Conservation (phyloP, 2,329 filamentous ascomycete genomes). For the Alternaria sp. region DNA sequence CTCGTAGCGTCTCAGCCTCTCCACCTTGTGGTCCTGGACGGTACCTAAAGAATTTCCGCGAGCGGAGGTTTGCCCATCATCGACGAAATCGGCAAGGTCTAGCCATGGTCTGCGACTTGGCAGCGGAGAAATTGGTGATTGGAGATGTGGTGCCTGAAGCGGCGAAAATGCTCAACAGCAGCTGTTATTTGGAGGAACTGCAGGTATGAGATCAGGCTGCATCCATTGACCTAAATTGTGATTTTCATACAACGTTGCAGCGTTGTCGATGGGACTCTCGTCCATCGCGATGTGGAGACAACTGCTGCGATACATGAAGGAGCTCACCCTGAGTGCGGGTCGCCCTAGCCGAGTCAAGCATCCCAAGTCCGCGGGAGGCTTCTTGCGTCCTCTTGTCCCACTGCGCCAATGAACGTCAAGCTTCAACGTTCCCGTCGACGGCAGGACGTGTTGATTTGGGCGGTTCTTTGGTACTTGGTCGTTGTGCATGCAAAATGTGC, state of each 20-base stretch:
- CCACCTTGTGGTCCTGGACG: slow-evolving; percentile 16
- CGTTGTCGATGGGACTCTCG: background rate
- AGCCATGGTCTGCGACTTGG: slow-evolving; percentile 20
- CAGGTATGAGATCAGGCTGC: background rate
- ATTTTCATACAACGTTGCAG: background rate
- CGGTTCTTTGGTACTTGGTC: background rate
- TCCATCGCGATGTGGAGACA: background rate
- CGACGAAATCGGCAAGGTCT: slow-evolving; percentile 20
- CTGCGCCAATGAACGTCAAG: background rate
- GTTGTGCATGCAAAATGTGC: background rate
- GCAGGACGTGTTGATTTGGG: background rate
- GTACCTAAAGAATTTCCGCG: slow-evolving; percentile 26
- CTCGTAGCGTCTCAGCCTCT: slow-evolving; percentile 16
- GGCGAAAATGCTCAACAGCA: background rate
- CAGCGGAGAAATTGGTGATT: slow-evolving; percentile 40
- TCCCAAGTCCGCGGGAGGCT: slow-evolving; percentile 1
- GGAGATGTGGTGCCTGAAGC: slow-evolving; percentile 11
- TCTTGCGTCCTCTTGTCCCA: background rate
- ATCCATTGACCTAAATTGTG: background rate
- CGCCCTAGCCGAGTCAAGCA: slow-evolving; percentile 5
- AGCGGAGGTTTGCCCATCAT: slow-evolving; percentile 21
- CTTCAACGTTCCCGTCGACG: background rate
- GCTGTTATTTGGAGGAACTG: background rate
- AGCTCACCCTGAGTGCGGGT: background rate
- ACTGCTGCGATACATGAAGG: background rate